Evolutionary conservation across 495 filamentous ascomycete genomes (phyloP).

Genomic region (Podospora pseudocomata): DNA sequence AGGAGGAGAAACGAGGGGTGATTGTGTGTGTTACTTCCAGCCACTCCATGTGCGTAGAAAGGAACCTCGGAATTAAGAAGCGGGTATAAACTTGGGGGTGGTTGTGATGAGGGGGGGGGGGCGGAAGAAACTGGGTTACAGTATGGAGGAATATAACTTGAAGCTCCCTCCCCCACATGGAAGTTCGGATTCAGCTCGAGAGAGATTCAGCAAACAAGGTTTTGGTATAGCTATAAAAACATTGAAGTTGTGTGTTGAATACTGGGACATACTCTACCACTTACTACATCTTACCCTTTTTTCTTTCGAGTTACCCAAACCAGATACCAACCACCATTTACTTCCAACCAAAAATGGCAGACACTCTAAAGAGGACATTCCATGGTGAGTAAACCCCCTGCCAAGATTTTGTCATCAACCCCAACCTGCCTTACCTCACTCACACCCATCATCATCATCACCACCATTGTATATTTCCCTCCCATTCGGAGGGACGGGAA

Average conservation of each 20-base stretch:
- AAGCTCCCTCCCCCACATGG: not conserved
- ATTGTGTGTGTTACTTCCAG: not conserved
- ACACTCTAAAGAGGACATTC: conserved; percentile 33
- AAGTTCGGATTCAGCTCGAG: not conserved
- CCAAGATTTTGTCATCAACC: not conserved
- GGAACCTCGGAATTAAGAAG: not conserved
- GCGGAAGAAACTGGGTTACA: not conserved
- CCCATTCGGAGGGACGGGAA: not conserved
- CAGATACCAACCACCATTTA: not conserved
- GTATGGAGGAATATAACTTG: not conserved
- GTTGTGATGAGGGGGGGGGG: not conserved
- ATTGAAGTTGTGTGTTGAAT: not conserved
- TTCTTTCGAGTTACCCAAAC: not conserved
- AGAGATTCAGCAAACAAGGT: not conserved
- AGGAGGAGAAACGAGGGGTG: not conserved
- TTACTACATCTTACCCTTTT: too few relatives aligned
- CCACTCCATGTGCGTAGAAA: not conserved
- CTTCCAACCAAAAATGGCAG: conserved; percentile 15
- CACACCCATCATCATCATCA: not conserved
- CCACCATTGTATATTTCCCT: not conserved
- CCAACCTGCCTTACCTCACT: not conserved
- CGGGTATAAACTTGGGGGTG: not conserved
- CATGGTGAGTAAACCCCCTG: conserved; percentile 26
- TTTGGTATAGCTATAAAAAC: not conserved
- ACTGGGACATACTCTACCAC: not conserved